Conservation (phyloP, 2,329 filamentous ascomycete species). For the Fusarium sp. region DNA sequence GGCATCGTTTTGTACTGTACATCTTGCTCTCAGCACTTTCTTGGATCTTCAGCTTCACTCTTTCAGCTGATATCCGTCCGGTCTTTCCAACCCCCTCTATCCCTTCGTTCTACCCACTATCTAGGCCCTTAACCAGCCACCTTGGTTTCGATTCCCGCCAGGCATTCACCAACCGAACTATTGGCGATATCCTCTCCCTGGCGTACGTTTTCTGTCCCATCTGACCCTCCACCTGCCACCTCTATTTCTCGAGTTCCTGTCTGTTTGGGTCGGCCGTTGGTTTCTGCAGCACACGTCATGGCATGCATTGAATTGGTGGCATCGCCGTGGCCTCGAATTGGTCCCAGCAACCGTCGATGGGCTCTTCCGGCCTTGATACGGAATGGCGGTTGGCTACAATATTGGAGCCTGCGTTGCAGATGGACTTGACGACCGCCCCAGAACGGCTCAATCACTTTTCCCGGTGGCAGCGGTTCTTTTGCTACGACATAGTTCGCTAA, state of each 20-base stretch:
- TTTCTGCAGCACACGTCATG: slow-evolving; percentile 35
- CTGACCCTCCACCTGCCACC: slow-evolving; percentile 40
- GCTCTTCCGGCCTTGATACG: slow-evolving; percentile 27
- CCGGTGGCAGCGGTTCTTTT: slow-evolving; percentile 18
- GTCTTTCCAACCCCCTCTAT: slow-evolving; percentile 47
- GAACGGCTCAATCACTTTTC: slow-evolving; percentile 17
- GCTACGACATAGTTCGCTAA: slow-evolving; percentile 32
- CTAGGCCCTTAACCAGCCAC: slow-evolving; percentile 36
- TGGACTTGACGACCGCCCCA: slow-evolving; percentile 9
- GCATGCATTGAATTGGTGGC: slow-evolving; percentile 40
- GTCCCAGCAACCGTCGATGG: slow-evolving; percentile 9
- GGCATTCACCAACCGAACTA: slow-evolving; percentile 42
- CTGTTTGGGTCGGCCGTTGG: slow-evolving; percentile 21
- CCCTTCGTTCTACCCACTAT: slow-evolving; percentile 38
- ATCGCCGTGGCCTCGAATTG: slow-evolving; percentile 30
- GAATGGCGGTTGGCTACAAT: slow-evolving; percentile 38
- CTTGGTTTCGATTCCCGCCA: slow-evolving; percentile 35
- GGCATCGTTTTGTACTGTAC: slow-evolving; percentile 43
- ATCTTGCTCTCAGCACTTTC: slow-evolving; percentile 43
- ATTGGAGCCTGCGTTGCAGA: slow-evolving; percentile 39
- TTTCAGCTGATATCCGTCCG: slow-evolving; percentile 56
- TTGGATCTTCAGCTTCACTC: slow-evolving; percentile 56
- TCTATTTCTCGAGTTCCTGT: slow-evolving; percentile 20
- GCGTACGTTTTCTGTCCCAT: slow-evolving; percentile 40
- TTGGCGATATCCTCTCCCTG: slow-evolving; percentile 47